Percentiles rank a stretch among this genome's conserved stretches.
Conservation (phyloP, 2,329 filamentous ascomycete species). For the Ophiosphaerella korrae region DNA sequence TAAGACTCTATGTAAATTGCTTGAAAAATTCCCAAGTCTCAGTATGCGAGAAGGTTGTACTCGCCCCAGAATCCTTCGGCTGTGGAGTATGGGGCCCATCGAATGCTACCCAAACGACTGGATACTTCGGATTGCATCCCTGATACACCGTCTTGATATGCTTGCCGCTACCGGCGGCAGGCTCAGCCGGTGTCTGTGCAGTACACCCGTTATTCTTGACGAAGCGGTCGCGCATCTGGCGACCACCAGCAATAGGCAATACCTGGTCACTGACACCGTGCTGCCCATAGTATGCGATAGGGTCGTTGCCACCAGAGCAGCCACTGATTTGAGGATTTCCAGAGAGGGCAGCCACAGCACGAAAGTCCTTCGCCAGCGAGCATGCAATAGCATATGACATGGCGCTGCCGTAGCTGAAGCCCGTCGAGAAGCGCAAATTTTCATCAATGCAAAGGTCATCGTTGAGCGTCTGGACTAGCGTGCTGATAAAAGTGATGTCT, state of each 20-base stretch:
- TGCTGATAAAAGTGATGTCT: conserved; percentile 50
- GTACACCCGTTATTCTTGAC: conserved; percentile 46
- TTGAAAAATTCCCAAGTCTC: too few relatives aligned
- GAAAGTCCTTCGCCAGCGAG: conserved; percentile 46
- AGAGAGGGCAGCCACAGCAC: conserved; percentile 43
- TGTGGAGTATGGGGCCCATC: conserved; percentile 21
- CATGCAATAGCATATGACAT: conserved; percentile 53
- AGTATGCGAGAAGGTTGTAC: too few relatives aligned
- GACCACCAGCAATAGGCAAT: conserved; percentile 41
- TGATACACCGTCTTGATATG: conserved; percentile 19
- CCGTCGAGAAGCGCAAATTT: conserved; percentile 49
- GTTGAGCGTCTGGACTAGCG: conserved; percentile 47
- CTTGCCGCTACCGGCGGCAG: conserved; percentile 9
- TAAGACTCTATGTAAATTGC: too few relatives aligned
- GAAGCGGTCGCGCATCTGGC: conserved; percentile 46
- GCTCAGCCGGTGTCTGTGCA: conserved; percentile 19
- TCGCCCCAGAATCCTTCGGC: conserved; percentile 17
- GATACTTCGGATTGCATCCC: conserved; percentile 37
- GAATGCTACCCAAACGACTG: conserved; percentile 38
- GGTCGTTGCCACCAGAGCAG: conserved; percentile 32
- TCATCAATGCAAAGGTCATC: conserved; percentile 51
- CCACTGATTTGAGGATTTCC: conserved; percentile 18
- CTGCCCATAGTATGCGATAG: conserved; percentile 41
- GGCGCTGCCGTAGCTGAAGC: conserved; percentile 52
- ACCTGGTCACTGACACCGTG: conserved; percentile 47